A percentile compares a stretch with the other conserved stretches of the same genome.
Conservation (phyloP, 352 stramenopile genomes). For the Pilasporangium apinafurcum region DNA sequence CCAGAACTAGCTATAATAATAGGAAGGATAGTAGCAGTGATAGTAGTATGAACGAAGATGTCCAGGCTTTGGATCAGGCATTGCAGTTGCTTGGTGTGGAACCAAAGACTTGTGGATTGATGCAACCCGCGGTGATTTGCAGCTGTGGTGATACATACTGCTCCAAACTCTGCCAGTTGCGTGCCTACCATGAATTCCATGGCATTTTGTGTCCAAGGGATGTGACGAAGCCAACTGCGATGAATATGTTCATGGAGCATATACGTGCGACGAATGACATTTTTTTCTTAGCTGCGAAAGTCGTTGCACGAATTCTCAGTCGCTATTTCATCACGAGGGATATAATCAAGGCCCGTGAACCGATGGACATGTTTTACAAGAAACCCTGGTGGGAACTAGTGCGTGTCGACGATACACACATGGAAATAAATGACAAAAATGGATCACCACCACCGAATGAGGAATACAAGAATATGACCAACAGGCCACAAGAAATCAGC, state of each 20-base stretch:
- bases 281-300: constrained; percentile 84
- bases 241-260: constrained; percentile 61
- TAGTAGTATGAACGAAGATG: constrained; percentile 5
- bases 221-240: constrained; percentile 49
- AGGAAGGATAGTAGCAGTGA: not conserved
- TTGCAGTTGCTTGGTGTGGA: constrained; percentile 34
- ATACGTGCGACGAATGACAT: constrained; percentile 89
- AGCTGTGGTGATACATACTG: constrained; percentile 82
- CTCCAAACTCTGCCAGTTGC: constrained; percentile 66
- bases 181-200: constrained; percentile 71
- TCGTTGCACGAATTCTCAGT: constrained; percentile 68
- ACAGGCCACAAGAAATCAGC: not conserved
- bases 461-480: too few species aligned
- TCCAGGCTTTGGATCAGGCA: constrained; percentile 35
- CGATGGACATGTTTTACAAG: constrained; percentile 89
- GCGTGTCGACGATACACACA: too few species aligned
- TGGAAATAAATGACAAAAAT: too few species aligned
- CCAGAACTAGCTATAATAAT: too few species aligned
- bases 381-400: constrained; percentile 88
- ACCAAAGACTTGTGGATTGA: constrained; percentile 41
- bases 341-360: constrained; percentile 47
- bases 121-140: constrained; percentile 21
- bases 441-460: too few species aligned
- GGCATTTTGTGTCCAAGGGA: constrained; percentile 64
- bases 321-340: constrained; percentile 48